A percentile compares a stretch with the other conserved stretches of the same genome.
Evolutionary conservation across 176 grass and related monocot species (phyloP).

Genomic region (Puccinellia tenuiflora): DNA sequence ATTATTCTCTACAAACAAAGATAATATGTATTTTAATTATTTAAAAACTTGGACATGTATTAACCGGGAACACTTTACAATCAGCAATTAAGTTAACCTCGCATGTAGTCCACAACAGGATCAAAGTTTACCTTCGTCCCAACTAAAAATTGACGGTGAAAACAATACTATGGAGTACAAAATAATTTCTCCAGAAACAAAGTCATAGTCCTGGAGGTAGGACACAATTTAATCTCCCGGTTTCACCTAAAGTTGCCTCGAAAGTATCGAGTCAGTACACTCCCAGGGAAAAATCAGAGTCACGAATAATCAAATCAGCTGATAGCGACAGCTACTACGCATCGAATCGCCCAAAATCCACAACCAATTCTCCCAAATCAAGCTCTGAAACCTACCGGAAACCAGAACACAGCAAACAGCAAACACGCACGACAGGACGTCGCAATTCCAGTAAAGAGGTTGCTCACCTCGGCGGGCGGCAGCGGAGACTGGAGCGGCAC

Average conservation of each 20-base stretch:
- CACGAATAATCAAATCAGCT: background rate
- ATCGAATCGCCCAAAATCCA: background rate
- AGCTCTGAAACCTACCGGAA: no score
- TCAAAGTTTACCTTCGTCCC: background rate
- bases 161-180: background rate
- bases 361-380: slow-evolving; percentile 14
- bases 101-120: background rate
- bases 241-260: background rate
- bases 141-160: background rate
- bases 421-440: background rate
- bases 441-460: background rate
- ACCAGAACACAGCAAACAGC: background rate
- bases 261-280: background rate
- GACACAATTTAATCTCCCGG: no score
- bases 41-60: background rate
- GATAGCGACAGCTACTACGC: background rate
- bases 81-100: background rate
- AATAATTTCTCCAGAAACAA: background rate
- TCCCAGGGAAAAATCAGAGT: background rate
- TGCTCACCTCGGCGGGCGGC: slow-evolving; percentile 67
- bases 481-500: no score
- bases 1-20: background rate
- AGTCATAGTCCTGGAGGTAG: background rate
- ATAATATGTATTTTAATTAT: no score
- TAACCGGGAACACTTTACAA: background rate